phyloP scores from a whole-genome alignment of 768 basidiomycete genomes.

The Mycena epipterygia region DNA sequence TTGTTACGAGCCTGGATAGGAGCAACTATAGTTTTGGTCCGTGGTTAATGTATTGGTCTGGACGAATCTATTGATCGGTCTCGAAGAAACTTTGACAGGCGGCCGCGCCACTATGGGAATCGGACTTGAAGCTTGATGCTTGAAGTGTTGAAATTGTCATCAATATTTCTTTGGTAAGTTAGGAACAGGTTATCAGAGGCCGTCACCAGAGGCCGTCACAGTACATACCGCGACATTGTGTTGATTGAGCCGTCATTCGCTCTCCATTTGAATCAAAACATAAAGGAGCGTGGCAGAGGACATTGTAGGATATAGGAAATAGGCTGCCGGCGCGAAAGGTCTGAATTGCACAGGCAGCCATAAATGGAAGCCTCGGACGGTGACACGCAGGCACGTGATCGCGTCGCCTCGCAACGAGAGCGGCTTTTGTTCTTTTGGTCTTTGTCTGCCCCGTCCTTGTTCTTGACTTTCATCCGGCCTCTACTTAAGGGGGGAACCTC shows the following conservation, averaged over 20 bases:
- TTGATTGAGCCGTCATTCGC: conserved; percentile 9
- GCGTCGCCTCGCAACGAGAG: too few relatives aligned
- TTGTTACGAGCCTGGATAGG: not conserved
- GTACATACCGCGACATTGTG: conserved; percentile 1
- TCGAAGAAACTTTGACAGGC: conserved; percentile 21
- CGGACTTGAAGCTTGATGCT: too few relatives aligned
- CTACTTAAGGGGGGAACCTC: too few relatives aligned
- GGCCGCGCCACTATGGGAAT: conserved; percentile 1
- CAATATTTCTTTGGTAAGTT: conserved; percentile 23
- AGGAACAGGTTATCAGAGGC: conserved; percentile 33
- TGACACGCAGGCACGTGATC: too few relatives aligned
- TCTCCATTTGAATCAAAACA: conserved; percentile 9
- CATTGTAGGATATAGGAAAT: conserved; percentile 26
- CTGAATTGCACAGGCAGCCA: too few relatives aligned
- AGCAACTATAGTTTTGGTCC: not conserved
- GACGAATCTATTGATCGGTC: conserved; percentile 11
- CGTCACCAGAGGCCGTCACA: too few relatives aligned
- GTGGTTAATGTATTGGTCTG: not conserved
- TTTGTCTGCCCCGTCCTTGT: too few relatives aligned
- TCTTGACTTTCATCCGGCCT: too few relatives aligned
- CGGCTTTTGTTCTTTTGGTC: too few relatives aligned
- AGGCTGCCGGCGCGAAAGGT: too few relatives aligned
- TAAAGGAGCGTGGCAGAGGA: conserved; percentile 2
- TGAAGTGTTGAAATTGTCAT: conserved; percentile 10
- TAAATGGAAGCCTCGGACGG: too few relatives aligned